Evolutionary conservation across 345 rosid genomes (phyloP).

Genomic region (Citrus reticulata): DNA sequence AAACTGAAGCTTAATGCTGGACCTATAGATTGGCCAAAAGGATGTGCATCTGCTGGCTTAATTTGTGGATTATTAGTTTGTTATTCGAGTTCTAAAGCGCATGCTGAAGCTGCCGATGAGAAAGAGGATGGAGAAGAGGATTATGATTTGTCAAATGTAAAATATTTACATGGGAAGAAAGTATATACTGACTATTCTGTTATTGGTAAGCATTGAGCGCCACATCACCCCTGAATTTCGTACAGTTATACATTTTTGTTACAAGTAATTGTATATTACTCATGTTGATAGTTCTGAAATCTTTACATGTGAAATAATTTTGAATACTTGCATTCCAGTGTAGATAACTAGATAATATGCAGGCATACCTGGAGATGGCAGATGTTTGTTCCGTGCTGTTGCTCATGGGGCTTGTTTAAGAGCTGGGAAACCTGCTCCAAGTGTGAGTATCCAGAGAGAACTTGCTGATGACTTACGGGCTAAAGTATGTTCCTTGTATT

Average conservation of each 20-base stretch:
- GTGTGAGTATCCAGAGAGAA: constrained; percentile 60
- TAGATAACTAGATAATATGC: constrained; percentile 20
- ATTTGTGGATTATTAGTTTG: constrained; percentile 65
- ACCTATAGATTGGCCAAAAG: constrained; percentile 37
- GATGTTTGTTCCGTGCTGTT: constrained; percentile 94
- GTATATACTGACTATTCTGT: constrained; percentile 76
- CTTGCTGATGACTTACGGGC: constrained; percentile 81
- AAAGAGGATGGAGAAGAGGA: constrained; percentile 34
- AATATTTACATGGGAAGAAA: constrained; percentile 62
- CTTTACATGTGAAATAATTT: background rate
- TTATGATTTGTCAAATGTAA: constrained; percentile 24
- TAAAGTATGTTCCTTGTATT: constrained; percentile 31
- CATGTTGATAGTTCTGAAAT: background rate
- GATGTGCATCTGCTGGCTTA: constrained; percentile 48
- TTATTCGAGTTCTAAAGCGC: constrained; percentile 50
- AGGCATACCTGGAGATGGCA: constrained; percentile 98
- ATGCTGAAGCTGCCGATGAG: constrained; percentile 51
- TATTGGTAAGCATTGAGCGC: constrained; percentile 57
- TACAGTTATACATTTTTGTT: background rate
- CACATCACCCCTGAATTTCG: background rate
- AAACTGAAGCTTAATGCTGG: constrained; percentile 42
- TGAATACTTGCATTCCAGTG: background rate
- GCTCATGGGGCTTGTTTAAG: constrained; percentile 78
- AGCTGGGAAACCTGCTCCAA: constrained; percentile 65
- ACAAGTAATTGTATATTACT: background rate